Conservation (phyloP, 75 land plant genomes). For the Selaginella tamariscina region DNA sequence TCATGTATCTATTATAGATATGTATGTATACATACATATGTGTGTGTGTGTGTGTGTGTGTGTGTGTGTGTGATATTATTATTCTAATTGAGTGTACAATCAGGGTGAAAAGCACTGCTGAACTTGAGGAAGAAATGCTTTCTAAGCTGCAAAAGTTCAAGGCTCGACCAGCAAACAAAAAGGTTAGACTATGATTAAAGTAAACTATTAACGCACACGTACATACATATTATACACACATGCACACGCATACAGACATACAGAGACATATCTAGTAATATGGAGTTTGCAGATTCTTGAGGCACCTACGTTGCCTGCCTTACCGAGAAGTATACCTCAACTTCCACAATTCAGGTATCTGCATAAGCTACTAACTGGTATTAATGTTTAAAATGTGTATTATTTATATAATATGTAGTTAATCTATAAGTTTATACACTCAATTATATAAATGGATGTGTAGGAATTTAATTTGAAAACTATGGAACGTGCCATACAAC, state of each 20-base stretch:
- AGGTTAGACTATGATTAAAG: slow-evolving; percentile 30
- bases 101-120: slow-evolving; percentile 74
- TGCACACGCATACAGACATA: too few relatives aligned
- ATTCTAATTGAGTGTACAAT: too few relatives aligned
- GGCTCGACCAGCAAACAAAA: slow-evolving; percentile 84
- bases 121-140: slow-evolving; percentile 93
- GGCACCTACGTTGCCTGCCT: slow-evolving; percentile 45
- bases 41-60: too few relatives aligned
- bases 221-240: too few relatives aligned
- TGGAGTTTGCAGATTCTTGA: slow-evolving; percentile 54
- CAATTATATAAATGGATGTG: background rate
- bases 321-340: slow-evolving; percentile 55
- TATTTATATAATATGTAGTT: too few relatives aligned
- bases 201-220: background rate
- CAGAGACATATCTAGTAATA: too few relatives aligned
- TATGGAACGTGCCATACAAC: slow-evolving; percentile 71
- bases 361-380: too few relatives aligned
- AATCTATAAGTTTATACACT: too few relatives aligned
- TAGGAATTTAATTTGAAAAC: slow-evolving; percentile 93
- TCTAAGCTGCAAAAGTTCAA: slow-evolving; percentile 91
- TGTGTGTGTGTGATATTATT: too few relatives aligned
- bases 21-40: too few relatives aligned
- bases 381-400: too few relatives aligned
- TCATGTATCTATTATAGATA: too few relatives aligned
- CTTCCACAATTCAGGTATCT: slow-evolving; percentile 63